Base-by-base conservation (phyloP, 306 rosid genomes). In the Herpetospermum pedunculosum region DNA sequence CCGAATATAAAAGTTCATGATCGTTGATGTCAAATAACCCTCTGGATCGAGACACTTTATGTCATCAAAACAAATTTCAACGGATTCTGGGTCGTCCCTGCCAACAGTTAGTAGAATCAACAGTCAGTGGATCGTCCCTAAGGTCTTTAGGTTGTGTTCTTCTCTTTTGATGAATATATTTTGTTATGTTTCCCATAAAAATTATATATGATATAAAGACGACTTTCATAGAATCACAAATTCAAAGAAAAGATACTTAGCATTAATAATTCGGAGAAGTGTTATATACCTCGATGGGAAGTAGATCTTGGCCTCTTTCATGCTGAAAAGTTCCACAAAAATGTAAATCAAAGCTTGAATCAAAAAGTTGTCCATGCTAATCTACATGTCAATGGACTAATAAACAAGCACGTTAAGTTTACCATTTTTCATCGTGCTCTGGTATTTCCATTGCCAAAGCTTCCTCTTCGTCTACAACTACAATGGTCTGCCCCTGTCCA, bases 1-100 rank as follows among this genome's bases (percentile, higher is more conserved):
- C 99, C 94, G 87, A 62, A 94, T 89, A 79, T 89, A 94, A 74
- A 94, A 94, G 84, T 91, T 91, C 96, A 91, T 94, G 7, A 91
- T 91, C 74, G 92, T 86, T 62, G 97, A 94, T 75, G 94, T 83
- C 82, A 94, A 84, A 83, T 81, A 94, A 79, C 88, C 78, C 83
- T 77, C 83, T 29, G 99, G 92, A 41, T 83, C 89, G 81, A 94
- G 99, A 84, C 97, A 94, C 53, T 82, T 75, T 50, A 84, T 76
- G 83, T 94, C 97, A 4, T 64, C 60, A 77, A 64, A 91, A 79
- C 88, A 85, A 71, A 94, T 84, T 83, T 89, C 97, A 41, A 89
- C 86, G 13, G 89, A 83, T 81, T 94, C 84, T 40, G 96, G 96
- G 84, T 94, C 97, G 65, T 85, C 89, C 84, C 97, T 94, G 96